A percentile compares a stretch with the other conserved stretches of the same genome.
Conservation (phyloP, 176 grass and related monocot species). For the Areca catechu region DNA sequence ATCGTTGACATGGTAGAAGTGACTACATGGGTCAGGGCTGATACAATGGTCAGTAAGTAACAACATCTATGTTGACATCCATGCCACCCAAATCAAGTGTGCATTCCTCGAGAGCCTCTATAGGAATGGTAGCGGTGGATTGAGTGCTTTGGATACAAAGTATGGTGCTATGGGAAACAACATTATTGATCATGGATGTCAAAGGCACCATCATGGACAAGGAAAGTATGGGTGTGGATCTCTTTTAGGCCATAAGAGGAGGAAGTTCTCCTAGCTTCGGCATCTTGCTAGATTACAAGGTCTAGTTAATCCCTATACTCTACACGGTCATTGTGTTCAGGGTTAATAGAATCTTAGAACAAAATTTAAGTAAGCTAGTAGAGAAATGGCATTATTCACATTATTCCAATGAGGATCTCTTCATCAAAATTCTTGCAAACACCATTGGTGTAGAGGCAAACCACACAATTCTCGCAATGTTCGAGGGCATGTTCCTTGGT, state of each 20-base stretch:
- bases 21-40: conserved; percentile 13
- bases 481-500: conserved; percentile 37
- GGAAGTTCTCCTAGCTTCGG: conserved; percentile 16
- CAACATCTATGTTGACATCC: no score
- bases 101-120: conserved; percentile 7
- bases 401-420: conserved; percentile 10
- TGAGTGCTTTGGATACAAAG: conserved; percentile 5
- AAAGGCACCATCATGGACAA: conserved; percentile 18
- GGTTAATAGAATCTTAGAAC: conserved; percentile 12
- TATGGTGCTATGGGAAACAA: conserved; percentile 16
- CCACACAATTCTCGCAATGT: no score
- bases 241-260: conserved; percentile 25
- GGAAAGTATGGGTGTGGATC: conserved; percentile 18
- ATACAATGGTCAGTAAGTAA: conserved; percentile 12
- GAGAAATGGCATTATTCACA: conserved; percentile 19
- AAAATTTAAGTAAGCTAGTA: conserved; percentile 11
- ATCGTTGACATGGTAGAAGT: no score
- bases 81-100: background rate
- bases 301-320: conserved; percentile 15
- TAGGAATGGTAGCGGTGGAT: conserved; percentile 7
- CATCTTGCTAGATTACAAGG: conserved; percentile 14
- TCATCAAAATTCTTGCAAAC: conserved; percentile 3
- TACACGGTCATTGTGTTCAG: conserved; percentile 12
- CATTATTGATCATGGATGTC: conserved; percentile 19
- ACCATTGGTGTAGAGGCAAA: background rate